A percentile compares a stretch with the other conserved stretches of the same genome.
phyloP scores from a whole-genome alignment of 768 basidiomycete genomes.

The Termitomyces titanicus region DNA sequence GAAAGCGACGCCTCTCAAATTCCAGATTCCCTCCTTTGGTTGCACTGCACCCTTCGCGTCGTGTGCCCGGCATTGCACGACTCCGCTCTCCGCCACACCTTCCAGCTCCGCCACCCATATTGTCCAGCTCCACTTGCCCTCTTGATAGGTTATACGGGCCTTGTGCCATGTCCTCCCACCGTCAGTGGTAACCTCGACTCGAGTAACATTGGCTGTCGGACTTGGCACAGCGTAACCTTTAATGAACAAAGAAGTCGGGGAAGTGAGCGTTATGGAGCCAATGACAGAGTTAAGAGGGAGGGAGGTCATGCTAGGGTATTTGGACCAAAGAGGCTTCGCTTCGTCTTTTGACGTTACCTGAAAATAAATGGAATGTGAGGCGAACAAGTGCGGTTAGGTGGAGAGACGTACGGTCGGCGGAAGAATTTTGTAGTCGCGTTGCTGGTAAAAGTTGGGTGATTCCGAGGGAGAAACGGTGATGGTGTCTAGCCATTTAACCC shows the following conservation, averaged over 20 bases:
- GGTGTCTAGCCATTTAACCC: constrained; percentile 74
- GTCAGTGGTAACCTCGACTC: constrained; percentile 51
- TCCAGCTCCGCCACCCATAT: constrained; percentile 57
- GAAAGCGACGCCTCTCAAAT: constrained; percentile 61
- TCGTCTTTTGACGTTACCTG: constrained; percentile 45
- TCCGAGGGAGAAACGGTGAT: constrained; percentile 51
- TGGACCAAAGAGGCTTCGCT: constrained; percentile 45
- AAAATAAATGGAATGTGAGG: constrained; percentile 3
- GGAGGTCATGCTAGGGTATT: constrained; percentile 54
- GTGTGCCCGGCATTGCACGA: constrained; percentile 46
- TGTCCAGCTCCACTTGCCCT: constrained; percentile 72
- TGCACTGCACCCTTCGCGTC: constrained; percentile 50
- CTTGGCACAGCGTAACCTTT: constrained; percentile 60
- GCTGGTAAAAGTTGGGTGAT: constrained; percentile 69
- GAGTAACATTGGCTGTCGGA: constrained; percentile 36
- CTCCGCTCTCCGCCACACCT: constrained; percentile 28
- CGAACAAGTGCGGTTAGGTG: constrained; percentile 1
- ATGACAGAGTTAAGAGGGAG: constrained; percentile 64
- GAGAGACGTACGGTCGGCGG: constrained; percentile 40
- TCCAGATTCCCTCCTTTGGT: constrained; percentile 51
- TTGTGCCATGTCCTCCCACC: constrained; percentile 47
- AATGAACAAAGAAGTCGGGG: constrained; percentile 33
- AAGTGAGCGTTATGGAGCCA: constrained; percentile 32
- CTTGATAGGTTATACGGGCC: constrained; percentile 52
- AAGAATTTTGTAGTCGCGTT: constrained; percentile 66